Percentiles rank a stretch among this genome's conserved stretches.
These are phyloP conservation scores for Vigna nakashimae DNA, from an alignment of 306 rosid species.

Conservation along the genomic window DNA sequence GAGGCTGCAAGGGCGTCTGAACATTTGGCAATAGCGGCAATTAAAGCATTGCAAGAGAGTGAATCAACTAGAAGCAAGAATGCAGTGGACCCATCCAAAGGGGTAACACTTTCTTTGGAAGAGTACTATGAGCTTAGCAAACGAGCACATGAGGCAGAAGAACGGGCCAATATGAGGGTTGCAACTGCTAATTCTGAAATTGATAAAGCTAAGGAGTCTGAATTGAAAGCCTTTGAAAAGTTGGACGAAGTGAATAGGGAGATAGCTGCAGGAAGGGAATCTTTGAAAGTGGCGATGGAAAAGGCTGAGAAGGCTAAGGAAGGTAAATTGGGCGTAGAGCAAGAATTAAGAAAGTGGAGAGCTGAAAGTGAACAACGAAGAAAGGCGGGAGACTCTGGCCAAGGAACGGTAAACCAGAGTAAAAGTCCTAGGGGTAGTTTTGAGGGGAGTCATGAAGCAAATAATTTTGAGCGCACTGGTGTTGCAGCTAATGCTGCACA, in stretches of 20 bases:
- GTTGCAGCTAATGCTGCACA: slow-evolving; percentile 41
- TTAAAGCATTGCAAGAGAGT: slow-evolving; percentile 94
- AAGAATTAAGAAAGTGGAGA: slow-evolving; percentile 95
- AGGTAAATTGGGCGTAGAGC: slow-evolving; percentile 96
- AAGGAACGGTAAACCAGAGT: slow-evolving; percentile 53
- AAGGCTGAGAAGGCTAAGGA: slow-evolving; percentile 97
- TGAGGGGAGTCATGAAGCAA: slow-evolving; percentile 66
- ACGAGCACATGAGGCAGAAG: slow-evolving; percentile 94
- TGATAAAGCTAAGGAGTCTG: slow-evolving; percentile 82
- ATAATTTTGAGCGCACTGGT: slow-evolving; percentile 42
- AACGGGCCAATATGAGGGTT: slow-evolving; percentile 81
- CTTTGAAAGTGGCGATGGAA: slow-evolving; percentile 78
- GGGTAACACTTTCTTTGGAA: slow-evolving; percentile 84
- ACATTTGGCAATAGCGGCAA: slow-evolving; percentile 84
- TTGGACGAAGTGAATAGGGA: slow-evolving; percentile 82
- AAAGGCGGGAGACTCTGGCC: slow-evolving; percentile 71
- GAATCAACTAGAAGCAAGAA: slow-evolving; percentile 65
- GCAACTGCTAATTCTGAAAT: slow-evolving; percentile 77
- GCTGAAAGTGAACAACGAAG: slow-evolving; percentile 86
- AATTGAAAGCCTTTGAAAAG: slow-evolving; percentile 74
- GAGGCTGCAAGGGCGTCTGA: slow-evolving; percentile 98
- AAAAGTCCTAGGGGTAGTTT: slow-evolving; percentile 77
- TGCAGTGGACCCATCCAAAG: slow-evolving; percentile 61
- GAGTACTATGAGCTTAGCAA: slow-evolving; percentile 97
- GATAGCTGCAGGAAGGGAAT: slow-evolving; percentile 78